Evolutionary conservation across 2,329 filamentous ascomycete species (phyloP).

Genomic region (Penicillium digitatum): DNA sequence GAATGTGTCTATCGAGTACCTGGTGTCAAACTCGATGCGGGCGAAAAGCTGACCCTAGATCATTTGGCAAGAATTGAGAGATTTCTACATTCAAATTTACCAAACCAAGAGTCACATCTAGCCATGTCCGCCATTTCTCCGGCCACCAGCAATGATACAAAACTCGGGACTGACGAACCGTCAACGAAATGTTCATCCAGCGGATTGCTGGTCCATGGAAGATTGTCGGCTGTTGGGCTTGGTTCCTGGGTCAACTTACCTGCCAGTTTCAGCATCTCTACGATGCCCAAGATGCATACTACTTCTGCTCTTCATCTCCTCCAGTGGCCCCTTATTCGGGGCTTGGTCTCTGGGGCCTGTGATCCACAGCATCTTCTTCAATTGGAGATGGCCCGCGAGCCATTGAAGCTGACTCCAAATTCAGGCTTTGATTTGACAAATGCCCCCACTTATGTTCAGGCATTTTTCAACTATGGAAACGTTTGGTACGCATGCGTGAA

Average conservation of each 20-base stretch:
- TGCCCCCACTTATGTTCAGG: constrained; percentile 68
- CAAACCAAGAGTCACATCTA: constrained; percentile 28
- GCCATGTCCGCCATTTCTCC: constrained; percentile 58
- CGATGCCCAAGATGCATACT: constrained; percentile 80
- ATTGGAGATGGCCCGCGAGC: constrained; percentile 73
- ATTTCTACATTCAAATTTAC: constrained; percentile 67
- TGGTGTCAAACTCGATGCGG: constrained; percentile 80
- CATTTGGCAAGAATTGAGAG: constrained; percentile 73
- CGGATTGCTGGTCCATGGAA: constrained; percentile 12
- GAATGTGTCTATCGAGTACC: constrained; percentile 82
- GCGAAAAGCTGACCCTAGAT: constrained; percentile 80
- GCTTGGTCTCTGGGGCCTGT: constrained; percentile 71
- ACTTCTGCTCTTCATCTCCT: constrained; percentile 66
- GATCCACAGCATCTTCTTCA: constrained; percentile 78
- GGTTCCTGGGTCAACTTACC: constrained; percentile 64
- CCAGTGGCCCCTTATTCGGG: constrained; percentile 73
- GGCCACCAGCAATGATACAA: constrained; percentile 61
- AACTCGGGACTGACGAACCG: constrained; percentile 55
- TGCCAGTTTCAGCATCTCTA: constrained; percentile 63
- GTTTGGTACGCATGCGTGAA: constrained; percentile 84
- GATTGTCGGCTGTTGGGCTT: constrained; percentile 60
- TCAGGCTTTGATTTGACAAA: constrained; percentile 70
- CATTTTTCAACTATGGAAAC: constrained; percentile 77
- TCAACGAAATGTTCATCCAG: constrained; percentile 36
- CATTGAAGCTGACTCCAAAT: constrained; percentile 57